Evolutionary conservation across 257 asterid genomes (phyloP), one percentile per base, ranked within the genome.

Genomic region (Solanum stenotomum): DNA sequence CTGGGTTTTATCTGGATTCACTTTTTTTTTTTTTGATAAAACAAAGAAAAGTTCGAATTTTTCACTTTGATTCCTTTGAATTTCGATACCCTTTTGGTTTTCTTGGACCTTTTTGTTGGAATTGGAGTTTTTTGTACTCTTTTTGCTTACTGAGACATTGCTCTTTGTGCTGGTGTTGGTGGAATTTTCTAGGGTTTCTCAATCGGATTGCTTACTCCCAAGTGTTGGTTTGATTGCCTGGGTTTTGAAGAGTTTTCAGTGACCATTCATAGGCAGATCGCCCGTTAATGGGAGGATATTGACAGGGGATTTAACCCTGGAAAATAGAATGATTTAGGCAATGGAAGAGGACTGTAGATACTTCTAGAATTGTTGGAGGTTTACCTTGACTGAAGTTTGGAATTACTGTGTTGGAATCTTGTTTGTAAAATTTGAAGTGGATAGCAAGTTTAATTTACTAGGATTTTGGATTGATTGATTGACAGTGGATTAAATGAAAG

Each of bases 331-430:
- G 77, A 63, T 44, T 84, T 49, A 49, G 84, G 89, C 87, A 20
- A 89, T 91, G 91, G 90, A 89, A 86, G 93, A 87, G 85, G 91
- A 89, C 85, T 89, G 90, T 68, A 88, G 91, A 49, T 86, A 89
- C 86, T 72, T 27, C 25, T 86, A 87, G 87, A 81, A 49, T 87
- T 83, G 15, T 76, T 49, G 37, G 22, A 27, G 0, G 85, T 42
- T 78, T 78, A 85, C 87, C 83, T 87, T 84, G 85, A 71, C 59
- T 42, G 5, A 20, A 20, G 85, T 79, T 83, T 88, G 86, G 84
- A 38, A 46, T 68, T 85, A 56, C 86, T 61, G 65, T 52, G 52
- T 22, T 59, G 38, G 85, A 25, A 52, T 38, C 40, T 25, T 71
- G 84, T 25, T 75, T 61, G 78, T 52, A 52, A 11, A 25, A 74